Evolutionary conservation across 352 stramenopile genomes (phyloP).

Genomic region (Blastocystis sp.): DNA sequence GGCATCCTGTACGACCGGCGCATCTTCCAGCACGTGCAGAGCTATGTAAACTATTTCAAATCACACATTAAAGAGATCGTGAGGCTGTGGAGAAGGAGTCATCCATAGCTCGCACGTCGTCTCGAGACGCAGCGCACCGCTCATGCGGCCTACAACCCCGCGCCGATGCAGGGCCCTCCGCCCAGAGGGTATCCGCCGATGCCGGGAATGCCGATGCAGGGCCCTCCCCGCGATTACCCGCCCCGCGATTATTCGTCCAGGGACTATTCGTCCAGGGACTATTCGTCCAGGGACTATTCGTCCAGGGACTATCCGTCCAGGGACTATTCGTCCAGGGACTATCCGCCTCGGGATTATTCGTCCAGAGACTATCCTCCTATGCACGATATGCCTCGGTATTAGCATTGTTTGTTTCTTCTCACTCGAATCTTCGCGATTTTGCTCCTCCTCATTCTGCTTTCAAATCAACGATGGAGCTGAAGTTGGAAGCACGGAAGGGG

Average conservation of each 20-base stretch:
- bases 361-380: neutral
- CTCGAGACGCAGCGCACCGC: neutral
- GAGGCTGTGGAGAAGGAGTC: neutral
- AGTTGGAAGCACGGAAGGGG: neutral
- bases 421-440: no score
- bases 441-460: neutral
- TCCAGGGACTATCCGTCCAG: no score
- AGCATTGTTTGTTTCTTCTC: neutral
- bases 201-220: neutral
- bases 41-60: constrained; percentile 59
- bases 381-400: neutral
- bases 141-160: neutral
- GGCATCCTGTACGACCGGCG: constrained; percentile 51
- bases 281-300: no score
- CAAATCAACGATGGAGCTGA: neutral
- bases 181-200: neutral
- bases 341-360: no score
- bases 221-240: neutral
- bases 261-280: no score
- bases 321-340: no score
- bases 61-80: constrained; percentile 45
- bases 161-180: neutral
- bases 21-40: constrained; percentile 47
- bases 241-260: no score
- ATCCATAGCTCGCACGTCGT: neutral